Evolutionary conservation across 1,139 yeast species (phyloP).

Genomic region (Kurtzmaniella quercitrusa): DNA sequence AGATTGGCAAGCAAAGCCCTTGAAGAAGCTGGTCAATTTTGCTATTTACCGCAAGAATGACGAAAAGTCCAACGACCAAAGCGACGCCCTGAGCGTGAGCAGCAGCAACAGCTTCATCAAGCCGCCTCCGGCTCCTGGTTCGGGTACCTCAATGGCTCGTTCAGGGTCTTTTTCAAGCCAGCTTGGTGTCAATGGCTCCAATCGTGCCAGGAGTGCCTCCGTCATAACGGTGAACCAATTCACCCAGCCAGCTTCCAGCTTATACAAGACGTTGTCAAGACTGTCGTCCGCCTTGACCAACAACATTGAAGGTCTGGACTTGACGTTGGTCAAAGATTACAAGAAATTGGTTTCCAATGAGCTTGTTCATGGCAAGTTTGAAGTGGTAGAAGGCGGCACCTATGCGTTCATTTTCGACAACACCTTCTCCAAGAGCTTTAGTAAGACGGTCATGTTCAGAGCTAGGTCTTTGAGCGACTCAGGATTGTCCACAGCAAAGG

Average conservation of each 20-base stretch:
- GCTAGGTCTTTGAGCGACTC: constrained; percentile 33
- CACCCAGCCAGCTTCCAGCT: constrained; percentile 22
- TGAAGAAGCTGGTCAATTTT: constrained; percentile 74
- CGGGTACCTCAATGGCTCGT: constrained; percentile 6
- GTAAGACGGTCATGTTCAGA: constrained; percentile 75
- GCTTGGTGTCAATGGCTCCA: constrained; percentile 1
- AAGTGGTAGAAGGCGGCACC: constrained; percentile 55
- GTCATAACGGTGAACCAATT: constrained; percentile 36
- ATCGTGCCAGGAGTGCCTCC: constrained; percentile 29
- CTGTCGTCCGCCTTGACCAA: constrained; percentile 27
- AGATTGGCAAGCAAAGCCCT: constrained; percentile 79
- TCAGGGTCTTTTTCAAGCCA: constrained; percentile 5
- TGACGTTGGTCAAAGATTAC: constrained; percentile 37
- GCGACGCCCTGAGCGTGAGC: not conserved
- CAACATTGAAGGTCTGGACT: constrained; percentile 33
- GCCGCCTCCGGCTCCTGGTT: constrained; percentile 4
- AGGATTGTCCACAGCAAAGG: not conserved
- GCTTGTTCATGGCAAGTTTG: constrained; percentile 58
- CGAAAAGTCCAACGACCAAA: constrained; percentile 7
- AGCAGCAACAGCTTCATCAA: not conserved
- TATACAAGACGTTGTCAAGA: constrained; percentile 33
- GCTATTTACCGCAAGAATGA: constrained; percentile 51
- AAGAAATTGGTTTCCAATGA: constrained; percentile 52
- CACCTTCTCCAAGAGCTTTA: constrained; percentile 79
- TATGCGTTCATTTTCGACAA: constrained; percentile 91